Evolutionary conservation across 805 yeast species (phyloP), one percentile per base, ranked within the genome.

Genomic region (Saturnispora gosingensis): DNA sequence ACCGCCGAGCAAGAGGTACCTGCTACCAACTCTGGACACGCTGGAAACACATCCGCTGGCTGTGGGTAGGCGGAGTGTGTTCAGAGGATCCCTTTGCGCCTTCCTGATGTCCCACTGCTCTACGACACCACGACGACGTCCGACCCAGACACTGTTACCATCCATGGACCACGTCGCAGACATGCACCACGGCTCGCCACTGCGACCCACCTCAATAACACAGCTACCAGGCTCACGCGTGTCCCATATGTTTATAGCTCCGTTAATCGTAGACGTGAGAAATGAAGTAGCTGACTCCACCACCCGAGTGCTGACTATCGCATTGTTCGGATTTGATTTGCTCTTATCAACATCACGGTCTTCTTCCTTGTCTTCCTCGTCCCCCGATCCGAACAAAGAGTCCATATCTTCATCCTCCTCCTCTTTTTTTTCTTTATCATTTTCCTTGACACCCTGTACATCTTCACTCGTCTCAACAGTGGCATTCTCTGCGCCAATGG

Each of bases 121-220:
- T 5, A 91, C 88, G 1, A 83, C 74, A 44, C 93, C 84, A 64
- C 91, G 93, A 66, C 99, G 77, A 56, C 99, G 76, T 0, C 98
- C 99, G 3, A 82, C 88, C 61, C 75, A 91, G 5, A 89, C 73
- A 42, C 70, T 73, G 52, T 86, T 82, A 10, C 99, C 99, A 60
- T 84, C 83, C 48, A 72, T 72, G 8, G 96, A 83, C 97, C 98
- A 91, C 51, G 86, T 80, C 0, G 96, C 80, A 7, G 88, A 78
- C 76, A 85, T 81, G 66, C 96, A 85, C 98, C 98, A 93, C 0
- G 98, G 98, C 0, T 98, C 96, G 0, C 84, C 76, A 1, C 79
- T 80, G 9, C 75, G 69, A 1, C 88, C 82, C 1, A 82, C 28
- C 10, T 43, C 34, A 27, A 27, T n/a, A n/a, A 43, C 45, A 27